phyloP scores from a whole-genome alignment of 768 basidiomycete genomes.

The Auricularia auricula-judae region DNA sequence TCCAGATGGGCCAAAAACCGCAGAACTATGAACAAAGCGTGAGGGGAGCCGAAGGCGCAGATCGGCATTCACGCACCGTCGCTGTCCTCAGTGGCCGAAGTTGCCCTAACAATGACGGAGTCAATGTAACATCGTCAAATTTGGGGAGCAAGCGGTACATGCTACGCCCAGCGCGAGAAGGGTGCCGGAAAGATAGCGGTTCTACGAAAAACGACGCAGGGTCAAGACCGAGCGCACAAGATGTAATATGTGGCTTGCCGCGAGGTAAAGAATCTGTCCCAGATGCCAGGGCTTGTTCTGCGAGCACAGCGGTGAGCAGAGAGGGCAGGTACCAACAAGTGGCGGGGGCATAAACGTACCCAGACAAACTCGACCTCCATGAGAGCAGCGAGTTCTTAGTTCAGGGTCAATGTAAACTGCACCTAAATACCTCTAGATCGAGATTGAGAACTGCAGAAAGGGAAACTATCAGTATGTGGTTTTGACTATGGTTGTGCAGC shows the following conservation, averaged over 20 bases:
- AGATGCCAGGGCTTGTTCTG: not conserved
- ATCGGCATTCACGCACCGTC: too few species aligned
- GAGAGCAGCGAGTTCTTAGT: not conserved
- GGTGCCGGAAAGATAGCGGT: not conserved
- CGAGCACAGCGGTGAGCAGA: not conserved
- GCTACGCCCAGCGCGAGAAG: not conserved
- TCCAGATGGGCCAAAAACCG: too few species aligned
- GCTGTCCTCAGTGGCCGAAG: too few species aligned
- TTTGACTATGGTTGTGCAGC: not conserved
- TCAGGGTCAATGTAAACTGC: not conserved
- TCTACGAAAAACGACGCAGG: not conserved
- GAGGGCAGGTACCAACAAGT: not conserved
- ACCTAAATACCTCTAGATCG: not conserved
- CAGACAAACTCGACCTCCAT: not conserved
- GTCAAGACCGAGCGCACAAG: not conserved
- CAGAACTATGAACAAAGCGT: too few species aligned
- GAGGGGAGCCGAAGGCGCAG: too few species aligned
- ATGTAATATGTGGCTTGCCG: not conserved
- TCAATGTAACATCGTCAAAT: not conserved
- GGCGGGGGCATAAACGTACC: not conserved
- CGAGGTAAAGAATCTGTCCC: not conserved
- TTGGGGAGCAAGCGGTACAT: not conserved
- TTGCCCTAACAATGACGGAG: not conserved
- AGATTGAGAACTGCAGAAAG: not conserved
- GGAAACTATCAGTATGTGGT: not conserved